Base-by-base conservation (phyloP, 768 basidiomycete species). In the Agrocybe pediades region DNA sequence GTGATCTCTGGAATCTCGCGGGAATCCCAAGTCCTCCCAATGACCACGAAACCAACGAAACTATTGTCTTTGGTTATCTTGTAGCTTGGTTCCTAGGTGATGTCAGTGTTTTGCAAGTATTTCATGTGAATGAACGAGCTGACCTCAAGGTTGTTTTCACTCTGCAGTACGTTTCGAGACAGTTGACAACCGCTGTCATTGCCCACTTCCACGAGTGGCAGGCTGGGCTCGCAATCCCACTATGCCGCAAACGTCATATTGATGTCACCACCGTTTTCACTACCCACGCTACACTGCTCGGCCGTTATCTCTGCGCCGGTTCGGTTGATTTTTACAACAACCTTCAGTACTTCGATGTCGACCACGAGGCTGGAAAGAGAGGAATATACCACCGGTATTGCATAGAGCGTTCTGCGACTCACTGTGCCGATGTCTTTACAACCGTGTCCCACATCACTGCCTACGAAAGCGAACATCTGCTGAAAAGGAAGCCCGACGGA, bases 131-230 rank as follows among this genome's bases (percentile, higher is more conserved):
- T 11, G 3, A n/a, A 15, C n/a, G 33, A 36, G 5, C 27, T 25
- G 27, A 41, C 51, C 16, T 41, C 36, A 29, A 46, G 36, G 26
- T 51, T 57, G 27, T 51, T 54, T 26, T 41, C 42, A 27, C 33
- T 26, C 49, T 43, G 2, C 67, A 94, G 91, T 95, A 92, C 65
- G 86, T 92, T 36, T 66, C 89, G 23, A 85, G 85, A 40, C 92
- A 97, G 68, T 80, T 89, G 26, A 76, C 81, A 49, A 91, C 86
- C 5, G 94, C 95, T 16, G 92, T 98, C 62, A 82, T 98, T 53
- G 95, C 95, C 60, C 97, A 99, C 72, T 97, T 99, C 78, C 97
- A 99, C 71, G 97, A 99, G 72, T 99, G 97, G 97, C 97, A 98
- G 69, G 96, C 95, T 8, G 95, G 96, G 41, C 85, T 97, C 42